Percentiles rank a stretch among this genome's conserved stretches.
These are phyloP conservation scores for Fraxinus baroniana DNA, from an alignment of 305 asterid genomes.

Conservation along the genomic window DNA sequence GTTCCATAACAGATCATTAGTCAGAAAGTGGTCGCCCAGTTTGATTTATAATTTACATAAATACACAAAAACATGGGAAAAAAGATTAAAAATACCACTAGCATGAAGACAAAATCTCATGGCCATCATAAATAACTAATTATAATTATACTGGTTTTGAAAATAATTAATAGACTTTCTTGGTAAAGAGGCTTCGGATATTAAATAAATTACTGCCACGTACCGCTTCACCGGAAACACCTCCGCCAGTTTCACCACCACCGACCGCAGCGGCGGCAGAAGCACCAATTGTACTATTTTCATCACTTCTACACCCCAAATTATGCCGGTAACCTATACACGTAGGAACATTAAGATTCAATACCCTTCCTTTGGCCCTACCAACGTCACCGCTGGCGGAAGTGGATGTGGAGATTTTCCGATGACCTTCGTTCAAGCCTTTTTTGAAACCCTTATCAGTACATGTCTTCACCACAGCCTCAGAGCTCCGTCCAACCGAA, in stretches of 20 bases:
- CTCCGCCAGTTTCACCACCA: constrained; percentile 15
- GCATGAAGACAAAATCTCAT: neutral
- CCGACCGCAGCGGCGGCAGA: constrained; percentile 20
- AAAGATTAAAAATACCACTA: neutral
- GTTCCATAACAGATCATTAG: neutral
- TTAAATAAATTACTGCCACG: constrained; percentile 62
- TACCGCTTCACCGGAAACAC: constrained; percentile 51
- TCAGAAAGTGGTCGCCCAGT: neutral
- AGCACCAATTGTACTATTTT: constrained; percentile 25
- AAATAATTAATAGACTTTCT: constrained; percentile 54
- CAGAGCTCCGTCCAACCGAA: constrained; percentile 32
- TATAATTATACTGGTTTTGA: neutral
- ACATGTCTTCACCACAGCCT: constrained; percentile 12
- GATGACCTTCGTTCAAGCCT: constrained; percentile 38
- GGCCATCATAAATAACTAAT: neutral
- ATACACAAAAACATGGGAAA: neutral
- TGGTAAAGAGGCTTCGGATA: constrained; percentile 64
- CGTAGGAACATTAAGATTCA: constrained; percentile 73
- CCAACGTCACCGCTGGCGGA: constrained; percentile 8
- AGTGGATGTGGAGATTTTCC: constrained; percentile 36
- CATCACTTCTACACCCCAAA: constrained; percentile 61
- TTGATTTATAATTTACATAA: neutral
- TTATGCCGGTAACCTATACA: constrained; percentile 76
- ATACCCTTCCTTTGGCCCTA: constrained; percentile 41
- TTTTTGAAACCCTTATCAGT: constrained; percentile 34